Base-by-base conservation (phyloP, 2,329 filamentous ascomycete species). In the Triangularia setosa region DNA sequence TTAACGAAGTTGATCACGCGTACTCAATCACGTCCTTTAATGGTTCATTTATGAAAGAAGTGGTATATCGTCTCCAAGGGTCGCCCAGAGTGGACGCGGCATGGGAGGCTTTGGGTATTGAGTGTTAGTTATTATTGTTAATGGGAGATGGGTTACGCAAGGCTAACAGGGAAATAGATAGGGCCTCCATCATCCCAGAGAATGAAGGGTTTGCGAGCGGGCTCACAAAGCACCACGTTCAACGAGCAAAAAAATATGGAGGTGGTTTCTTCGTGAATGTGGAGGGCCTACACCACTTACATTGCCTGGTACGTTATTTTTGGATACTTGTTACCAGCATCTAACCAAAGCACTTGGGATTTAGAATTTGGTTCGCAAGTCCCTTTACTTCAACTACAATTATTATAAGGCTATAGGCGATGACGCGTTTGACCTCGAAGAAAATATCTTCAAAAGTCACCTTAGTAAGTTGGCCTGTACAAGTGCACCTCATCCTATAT, bases 261-360 rank as follows among this genome's bases (percentile, higher is more conserved):
- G 84, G 84, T 25, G 85, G 85, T 0, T 88, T 80, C 72, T 75
- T 83, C 2, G 83, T 83, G n/a, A 85, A 85, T 48, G 79, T 86
- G 1, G 83, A 85, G 70, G 83, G 82, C 6, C 74, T 85, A 72
- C 82, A 85, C 69, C 83, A 85, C 65, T 70, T 86, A 14, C 83
- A 88, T 71, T 89, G 86, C 67, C 69, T 88, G 70, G 83, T 84
- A 74, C 65, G 70, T 55, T 12, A 11, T 40, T 12, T 23, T 33
- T 28, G 18, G 18, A n/a, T 44, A 9, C 61, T 44, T 61, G 12
- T 54, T 48, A 62, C 30, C 35, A 55, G n/a, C 30, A 55, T 33
- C 14, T 33, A 48, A 48, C 40, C 40, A 48, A 48, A 48, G 40
- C 40, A 48, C 40, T 48, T 48, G 40, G 40, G 40, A 9, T 48